Conservation (phyloP, 768 basidiomycete genomes). For the Leccinum truebloodii region DNA sequence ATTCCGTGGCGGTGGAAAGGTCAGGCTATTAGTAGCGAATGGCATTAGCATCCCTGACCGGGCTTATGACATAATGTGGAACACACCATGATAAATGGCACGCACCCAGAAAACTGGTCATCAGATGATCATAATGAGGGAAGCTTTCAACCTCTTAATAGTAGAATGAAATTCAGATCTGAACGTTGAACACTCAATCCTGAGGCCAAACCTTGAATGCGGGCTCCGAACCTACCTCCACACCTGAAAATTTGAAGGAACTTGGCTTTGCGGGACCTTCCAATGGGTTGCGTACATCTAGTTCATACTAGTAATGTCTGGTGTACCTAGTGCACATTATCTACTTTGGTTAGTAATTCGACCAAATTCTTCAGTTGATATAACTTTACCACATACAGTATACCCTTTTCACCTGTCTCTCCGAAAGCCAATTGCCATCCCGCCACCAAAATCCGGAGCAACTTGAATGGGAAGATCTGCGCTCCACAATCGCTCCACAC, state of each 20-base stretch:
- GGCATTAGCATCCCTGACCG: background rate
- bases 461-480: slow-evolving; percentile 9
- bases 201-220: too few relatives aligned
- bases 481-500: too few relatives aligned
- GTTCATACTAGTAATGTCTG: too few relatives aligned
- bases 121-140: background rate
- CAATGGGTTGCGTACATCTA: background rate
- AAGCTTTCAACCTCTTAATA: background rate
- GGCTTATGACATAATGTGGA: background rate
- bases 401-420: background rate
- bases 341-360: background rate
- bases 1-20: background rate
- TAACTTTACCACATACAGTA: too few relatives aligned
- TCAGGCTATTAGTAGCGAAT: background rate
- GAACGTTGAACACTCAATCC: too few relatives aligned
- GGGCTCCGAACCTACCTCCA: background rate
- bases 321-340: background rate
- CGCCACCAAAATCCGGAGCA: background rate
- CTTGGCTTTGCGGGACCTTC: background rate
- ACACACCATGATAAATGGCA: background rate
- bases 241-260: background rate
- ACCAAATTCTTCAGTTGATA: background rate
- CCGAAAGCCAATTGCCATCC: background rate
- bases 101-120: background rate
- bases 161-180: background rate